Conservation (phyloP, 257 asterid genomes). For the Misopates orontium region DNA sequence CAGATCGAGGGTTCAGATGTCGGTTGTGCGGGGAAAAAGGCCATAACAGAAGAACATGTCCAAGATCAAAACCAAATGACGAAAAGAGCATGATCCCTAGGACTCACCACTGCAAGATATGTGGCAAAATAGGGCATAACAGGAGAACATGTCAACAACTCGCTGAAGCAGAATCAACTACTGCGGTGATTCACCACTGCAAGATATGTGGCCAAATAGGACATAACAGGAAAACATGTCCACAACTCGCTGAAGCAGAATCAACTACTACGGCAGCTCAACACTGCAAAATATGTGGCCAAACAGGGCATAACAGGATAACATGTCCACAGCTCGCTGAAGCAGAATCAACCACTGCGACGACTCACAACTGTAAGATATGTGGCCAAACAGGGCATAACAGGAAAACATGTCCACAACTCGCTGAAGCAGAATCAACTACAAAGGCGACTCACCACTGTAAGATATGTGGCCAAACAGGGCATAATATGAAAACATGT, state of each 20-base stretch:
- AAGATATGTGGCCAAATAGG: slow-evolving; percentile 63
- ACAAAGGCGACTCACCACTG: slow-evolving; percentile 43
- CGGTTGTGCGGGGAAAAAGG: slow-evolving; percentile 80
- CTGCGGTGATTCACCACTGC: slow-evolving; percentile 48
- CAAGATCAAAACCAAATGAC: slow-evolving; percentile 41
- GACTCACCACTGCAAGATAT: slow-evolving; percentile 58
- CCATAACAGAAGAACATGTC: slow-evolving; percentile 87
- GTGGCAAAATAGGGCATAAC: slow-evolving; percentile 74
- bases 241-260: slow-evolving; percentile 36
- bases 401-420: slow-evolving; percentile 66
- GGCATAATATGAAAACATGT: slow-evolving; percentile 79
- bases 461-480: slow-evolving; percentile 61
- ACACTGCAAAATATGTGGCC: slow-evolving; percentile 66
- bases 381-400: slow-evolving; percentile 79
- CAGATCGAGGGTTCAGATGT: slow-evolving; percentile 58
- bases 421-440: slow-evolving; percentile 25
- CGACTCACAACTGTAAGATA: slow-evolving; percentile 54
- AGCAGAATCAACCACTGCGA: slow-evolving; percentile 23
- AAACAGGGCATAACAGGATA: slow-evolving; percentile 66
- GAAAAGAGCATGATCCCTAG: slow-evolving; percentile 31
- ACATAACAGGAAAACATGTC: slow-evolving; percentile 78
- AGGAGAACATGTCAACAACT: slow-evolving; percentile 65
- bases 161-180: slow-evolving; percentile 30
- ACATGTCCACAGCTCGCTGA: slow-evolving; percentile 58
- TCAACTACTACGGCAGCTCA: slow-evolving; percentile 26